Evolutionary conservation across 1,139 yeast genomes (phyloP).

Genomic region (Geotrichum citri-aurantii): DNA sequence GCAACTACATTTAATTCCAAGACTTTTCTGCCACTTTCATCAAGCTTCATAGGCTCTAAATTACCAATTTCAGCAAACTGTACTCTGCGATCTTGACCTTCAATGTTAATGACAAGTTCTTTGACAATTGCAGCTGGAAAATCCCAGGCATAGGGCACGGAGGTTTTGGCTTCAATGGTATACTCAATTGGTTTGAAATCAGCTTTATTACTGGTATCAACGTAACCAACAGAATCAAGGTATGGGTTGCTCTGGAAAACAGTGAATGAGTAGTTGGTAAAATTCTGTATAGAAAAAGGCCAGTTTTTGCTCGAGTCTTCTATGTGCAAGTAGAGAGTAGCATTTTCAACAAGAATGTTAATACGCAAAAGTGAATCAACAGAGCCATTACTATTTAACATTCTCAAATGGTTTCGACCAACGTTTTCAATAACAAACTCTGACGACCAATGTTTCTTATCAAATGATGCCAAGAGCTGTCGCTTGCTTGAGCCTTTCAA

Average conservation of each 20-base stretch:
- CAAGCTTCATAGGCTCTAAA: conserved; percentile 67
- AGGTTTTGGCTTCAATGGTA: conserved; percentile 78
- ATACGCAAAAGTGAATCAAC: conserved; percentile 59
- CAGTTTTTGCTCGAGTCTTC: conserved; percentile 70
- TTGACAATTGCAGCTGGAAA: conserved; percentile 85
- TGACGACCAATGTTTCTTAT: conserved; percentile 69
- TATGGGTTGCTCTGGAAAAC: conserved; percentile 83
- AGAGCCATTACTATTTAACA: conserved; percentile 55
- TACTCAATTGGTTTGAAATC: conserved; percentile 51
- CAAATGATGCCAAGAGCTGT: conserved; percentile 54
- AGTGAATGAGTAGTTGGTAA: conserved; percentile 74
- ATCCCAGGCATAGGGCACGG: conserved; percentile 98
- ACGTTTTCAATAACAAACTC: conserved; percentile 79
- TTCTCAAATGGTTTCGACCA: conserved; percentile 73
- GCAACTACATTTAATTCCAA: conserved; percentile 90
- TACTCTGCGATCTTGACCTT: conserved; percentile 65
- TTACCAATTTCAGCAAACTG: conserved; percentile 91
- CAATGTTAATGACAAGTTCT: conserved; percentile 65
- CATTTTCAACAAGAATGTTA: conserved; percentile 68
- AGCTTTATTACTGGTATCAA: conserved; percentile 32
- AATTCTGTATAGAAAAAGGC: conserved; percentile 90
- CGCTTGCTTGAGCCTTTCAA: conserved; percentile 45
- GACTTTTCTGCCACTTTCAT: conserved; percentile 39
- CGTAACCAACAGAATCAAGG: conserved; percentile 60
- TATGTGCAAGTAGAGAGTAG: conserved; percentile 71